Evolutionary conservation across 1,284 basidiomycete species (phyloP).

Genomic region (Paramarasmius palmivorus): DNA sequence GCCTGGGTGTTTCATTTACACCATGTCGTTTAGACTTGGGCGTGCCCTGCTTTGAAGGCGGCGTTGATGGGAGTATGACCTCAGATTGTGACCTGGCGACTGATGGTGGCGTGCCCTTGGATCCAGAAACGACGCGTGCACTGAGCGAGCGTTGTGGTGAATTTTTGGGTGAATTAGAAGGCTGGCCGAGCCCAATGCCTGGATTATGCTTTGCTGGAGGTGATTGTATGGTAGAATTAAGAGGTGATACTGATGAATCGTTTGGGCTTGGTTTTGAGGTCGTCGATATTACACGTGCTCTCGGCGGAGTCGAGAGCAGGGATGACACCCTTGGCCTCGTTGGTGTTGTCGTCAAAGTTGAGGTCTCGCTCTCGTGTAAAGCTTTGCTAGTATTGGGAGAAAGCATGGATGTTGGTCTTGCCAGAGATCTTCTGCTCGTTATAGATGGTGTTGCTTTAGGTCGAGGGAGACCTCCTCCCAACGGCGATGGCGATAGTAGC

Average conservation of each 20-base stretch:
- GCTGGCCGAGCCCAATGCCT: neutral
- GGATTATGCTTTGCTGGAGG: neutral
- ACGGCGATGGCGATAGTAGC: neutral
- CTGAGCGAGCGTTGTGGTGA: slow-evolving; percentile 2
- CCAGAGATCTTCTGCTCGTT: neutral
- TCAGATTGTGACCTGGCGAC: neutral
- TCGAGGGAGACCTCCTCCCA: neutral
- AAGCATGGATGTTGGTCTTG: neutral
- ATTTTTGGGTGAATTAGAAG: neutral
- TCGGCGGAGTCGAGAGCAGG: slow-evolving; percentile 1
- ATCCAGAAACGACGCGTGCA: neutral
- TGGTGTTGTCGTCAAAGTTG: slow-evolving; percentile 2
- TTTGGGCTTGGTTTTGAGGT: neutral
- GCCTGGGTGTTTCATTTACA: neutral
- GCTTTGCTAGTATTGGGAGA: neutral
- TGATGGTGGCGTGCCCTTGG: neutral
- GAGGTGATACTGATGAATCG: neutral
- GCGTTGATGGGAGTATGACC: neutral
- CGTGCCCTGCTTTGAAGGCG: slow-evolving; percentile 1
- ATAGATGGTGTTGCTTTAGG: slow-evolving; percentile 2
- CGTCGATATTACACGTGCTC: neutral
- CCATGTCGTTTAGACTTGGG: neutral
- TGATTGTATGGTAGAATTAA: neutral
- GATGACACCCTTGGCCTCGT: neutral
- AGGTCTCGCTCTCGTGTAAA: neutral